Conservation (phyloP, 2,329 filamentous ascomycete species). For the Didymella pinodella region DNA sequence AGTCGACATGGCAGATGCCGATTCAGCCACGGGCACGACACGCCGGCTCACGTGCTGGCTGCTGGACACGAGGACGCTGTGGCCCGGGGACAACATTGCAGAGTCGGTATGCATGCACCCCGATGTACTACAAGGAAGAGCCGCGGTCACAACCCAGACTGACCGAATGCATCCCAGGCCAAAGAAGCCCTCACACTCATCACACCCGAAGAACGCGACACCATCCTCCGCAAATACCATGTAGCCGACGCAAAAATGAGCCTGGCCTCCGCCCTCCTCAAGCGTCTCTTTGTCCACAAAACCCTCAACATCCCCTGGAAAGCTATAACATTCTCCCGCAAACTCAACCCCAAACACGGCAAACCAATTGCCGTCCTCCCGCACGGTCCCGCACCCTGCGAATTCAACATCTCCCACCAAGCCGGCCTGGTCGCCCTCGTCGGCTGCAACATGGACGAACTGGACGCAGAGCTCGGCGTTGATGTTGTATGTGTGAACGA, state of each 20-base stretch:
- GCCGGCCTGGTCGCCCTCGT: conserved; percentile 75
- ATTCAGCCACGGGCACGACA: conserved; percentile 15
- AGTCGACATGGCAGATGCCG: conserved; percentile 27
- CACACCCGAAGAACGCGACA: conserved; percentile 62
- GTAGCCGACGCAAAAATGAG: conserved; percentile 77
- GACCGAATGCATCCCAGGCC: conserved; percentile 44
- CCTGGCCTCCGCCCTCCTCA: conserved; percentile 75
- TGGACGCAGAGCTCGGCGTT: conserved; percentile 66
- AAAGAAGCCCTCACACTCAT: conserved; percentile 54
- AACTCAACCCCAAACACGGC: conserved; percentile 60
- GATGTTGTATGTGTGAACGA: conserved; percentile 81
- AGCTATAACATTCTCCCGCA: conserved; percentile 63
- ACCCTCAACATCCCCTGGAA: conserved; percentile 68
- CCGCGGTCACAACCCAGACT: background rate
- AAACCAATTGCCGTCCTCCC: conserved; percentile 60
- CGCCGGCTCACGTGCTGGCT: conserved; percentile 57
- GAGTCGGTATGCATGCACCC: conserved; percentile 13
- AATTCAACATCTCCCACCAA: conserved; percentile 84
- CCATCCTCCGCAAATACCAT: conserved; percentile 69
- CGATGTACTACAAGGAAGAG: background rate
- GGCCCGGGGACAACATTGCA: conserved; percentile 56
- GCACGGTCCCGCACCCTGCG: conserved; percentile 53
- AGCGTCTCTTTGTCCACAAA: conserved; percentile 72
- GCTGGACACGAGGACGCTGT: conserved; percentile 58
- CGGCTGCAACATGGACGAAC: conserved; percentile 48